Percentiles rank a stretch among this genome's conserved stretches.
phyloP scores from a whole-genome alignment of 495 filamentous ascomycete genomes.

The Tuber calosporum region DNA sequence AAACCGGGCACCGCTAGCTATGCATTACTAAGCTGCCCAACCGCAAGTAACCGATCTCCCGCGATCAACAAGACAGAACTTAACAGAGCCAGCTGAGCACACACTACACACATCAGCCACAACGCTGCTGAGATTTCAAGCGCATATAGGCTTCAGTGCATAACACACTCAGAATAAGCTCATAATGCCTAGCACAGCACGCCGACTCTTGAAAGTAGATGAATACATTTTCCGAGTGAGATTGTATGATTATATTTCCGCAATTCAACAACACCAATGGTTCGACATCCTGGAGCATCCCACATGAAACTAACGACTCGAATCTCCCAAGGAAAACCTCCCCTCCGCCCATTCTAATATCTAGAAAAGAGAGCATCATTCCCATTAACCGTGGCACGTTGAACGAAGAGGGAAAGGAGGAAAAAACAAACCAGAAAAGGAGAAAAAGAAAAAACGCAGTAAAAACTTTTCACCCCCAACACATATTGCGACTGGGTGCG shows the following conservation, averaged over 20 bases:
- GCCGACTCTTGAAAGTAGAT: not conserved
- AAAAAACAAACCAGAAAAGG: not conserved
- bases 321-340: not conserved
- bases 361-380: not conserved
- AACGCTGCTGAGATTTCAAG: not conserved
- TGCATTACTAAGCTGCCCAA: not conserved
- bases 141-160: no score
- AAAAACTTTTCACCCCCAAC: slow-evolving; percentile 23
- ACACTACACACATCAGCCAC: not conserved
- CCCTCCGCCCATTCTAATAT: not conserved
- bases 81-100: not conserved
- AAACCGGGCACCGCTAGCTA: no score
- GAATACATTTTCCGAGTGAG: not conserved
- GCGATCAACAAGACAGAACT: not conserved
- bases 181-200: not conserved
- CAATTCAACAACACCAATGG: not conserved
- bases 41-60: not conserved
- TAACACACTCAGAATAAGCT: not conserved
- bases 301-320: not conserved
- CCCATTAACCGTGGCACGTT: not conserved
- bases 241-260: not conserved
- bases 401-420: not conserved
- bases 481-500: slow-evolving; percentile 40
- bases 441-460: not conserved
- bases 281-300: not conserved